Base-by-base conservation (phyloP, 2,329 filamentous ascomycete genomes). In the Apiospora arundinis region DNA sequence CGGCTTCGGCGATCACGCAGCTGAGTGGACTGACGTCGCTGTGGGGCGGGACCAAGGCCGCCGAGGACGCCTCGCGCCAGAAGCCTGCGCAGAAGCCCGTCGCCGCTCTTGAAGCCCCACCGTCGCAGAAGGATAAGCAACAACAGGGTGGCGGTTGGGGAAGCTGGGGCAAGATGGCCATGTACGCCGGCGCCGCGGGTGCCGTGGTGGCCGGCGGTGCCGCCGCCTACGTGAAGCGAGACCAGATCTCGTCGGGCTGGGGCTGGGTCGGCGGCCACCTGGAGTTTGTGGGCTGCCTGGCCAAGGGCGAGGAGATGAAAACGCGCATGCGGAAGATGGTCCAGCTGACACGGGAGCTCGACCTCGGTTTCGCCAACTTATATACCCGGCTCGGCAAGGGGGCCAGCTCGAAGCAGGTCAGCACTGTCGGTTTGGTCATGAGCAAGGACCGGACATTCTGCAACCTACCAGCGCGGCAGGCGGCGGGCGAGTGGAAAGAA, bases 261-360 rank as follows among this genome's bases (percentile, higher is more conserved):
- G 86, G 86, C 12, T 98, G 95, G 95, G 93, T 93, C 18, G 90
- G 92, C 21, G 96, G 93, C 46, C 96, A 99, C 82, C 89, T 99
- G 37, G 93, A 96, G 81, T 99, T 98, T 77, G 93, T 98, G 1
- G 94, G 95, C 2, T 97, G 94, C 77, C 88, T 99, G 9, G 92
- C 93, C 67, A 91, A 93, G n/a, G 91, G 90, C 5, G 92, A 95
- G 76, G 95, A 97, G 78, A 85, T 98, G 74, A 91, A 91, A 75
- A 89, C 90, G 78, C 90, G 96, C 44, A 87, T 97, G 12, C 83
- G 86, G n/a, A 87, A 85, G 72, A 86, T 98, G 80, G 86, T 89
- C n/a, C 85, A 87, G 72, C 83, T 95, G 25, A 87, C 90, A 45
- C 81, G 85, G 65, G 90, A 93, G 71, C 87, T 93, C 18, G 87